These are phyloP conservation scores for Naganishia friedmannii DNA, from an alignment of 768 basidiomycete genomes.

Conservation along the genomic window DNA sequence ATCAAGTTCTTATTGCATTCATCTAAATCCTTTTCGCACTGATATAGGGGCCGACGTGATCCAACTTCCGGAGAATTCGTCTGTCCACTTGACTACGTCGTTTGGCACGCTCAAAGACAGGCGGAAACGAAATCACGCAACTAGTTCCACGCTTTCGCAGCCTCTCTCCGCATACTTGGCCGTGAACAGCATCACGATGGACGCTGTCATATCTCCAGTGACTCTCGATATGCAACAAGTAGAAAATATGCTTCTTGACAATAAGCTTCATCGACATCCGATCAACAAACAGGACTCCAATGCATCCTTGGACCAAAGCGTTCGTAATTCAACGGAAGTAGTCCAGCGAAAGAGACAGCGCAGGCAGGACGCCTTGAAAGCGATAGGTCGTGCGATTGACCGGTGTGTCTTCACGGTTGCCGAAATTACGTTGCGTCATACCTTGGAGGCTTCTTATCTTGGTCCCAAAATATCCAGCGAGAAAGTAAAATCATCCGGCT, in stretches of 20 bases:
- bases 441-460: slow-evolving; percentile 8
- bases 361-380: not conserved
- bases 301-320: too few relatives aligned
- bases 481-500: not conserved
- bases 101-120: slow-evolving; percentile 7
- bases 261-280: not conserved
- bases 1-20: not conserved
- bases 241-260: not conserved
- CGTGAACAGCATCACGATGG: slow-evolving; percentile 9
- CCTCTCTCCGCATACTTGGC: not conserved
- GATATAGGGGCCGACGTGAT: not conserved
- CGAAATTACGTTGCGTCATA: not conserved
- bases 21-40: not conserved
- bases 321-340: not conserved
- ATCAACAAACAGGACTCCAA: not conserved
- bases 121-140: not conserved
- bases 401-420: not conserved
- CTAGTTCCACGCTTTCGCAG: not conserved
- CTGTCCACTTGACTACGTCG: not conserved
- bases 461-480: not conserved
- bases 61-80: slow-evolving; percentile 9
- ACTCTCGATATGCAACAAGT: slow-evolving; percentile 1
- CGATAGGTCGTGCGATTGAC: slow-evolving; percentile 9
- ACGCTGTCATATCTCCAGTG: not conserved
- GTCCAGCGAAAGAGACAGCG: not conserved